A percentile compares a stretch with the other conserved stretches of the same genome.
Conservation (phyloP, 805 yeast species). For the Torulaspora microellipsoides region DNA sequence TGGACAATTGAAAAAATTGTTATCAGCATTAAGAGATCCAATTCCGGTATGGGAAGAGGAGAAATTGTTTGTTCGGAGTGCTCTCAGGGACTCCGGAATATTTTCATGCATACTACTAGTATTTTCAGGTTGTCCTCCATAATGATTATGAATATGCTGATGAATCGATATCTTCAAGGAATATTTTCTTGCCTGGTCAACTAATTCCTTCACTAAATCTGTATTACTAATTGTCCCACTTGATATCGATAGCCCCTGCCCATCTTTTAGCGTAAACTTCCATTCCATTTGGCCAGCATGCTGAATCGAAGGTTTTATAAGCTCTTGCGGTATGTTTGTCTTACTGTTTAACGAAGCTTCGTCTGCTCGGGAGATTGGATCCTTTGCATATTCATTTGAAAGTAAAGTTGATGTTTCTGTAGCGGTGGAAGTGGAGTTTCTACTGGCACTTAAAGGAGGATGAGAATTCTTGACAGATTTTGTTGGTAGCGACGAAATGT, state of each 20-base stretch:
- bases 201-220: conserved; percentile 51
- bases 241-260: conserved; percentile 42
- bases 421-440: neutral
- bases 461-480: neutral
- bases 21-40: neutral
- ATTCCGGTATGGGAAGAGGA: neutral
- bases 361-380: neutral
- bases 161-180: conserved; percentile 65
- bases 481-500: neutral
- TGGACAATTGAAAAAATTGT: conserved; percentile 7
- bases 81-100: conserved; percentile 1
- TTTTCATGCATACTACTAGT: conserved; percentile 3
- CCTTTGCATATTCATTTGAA: neutral
- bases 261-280: conserved; percentile 52
- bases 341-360: neutral
- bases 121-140: conserved; percentile 40
- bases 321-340: neutral
- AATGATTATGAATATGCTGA: conserved; percentile 82
- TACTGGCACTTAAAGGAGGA: neutral
- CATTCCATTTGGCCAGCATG: conserved; percentile 45
- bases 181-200: conserved; percentile 55
- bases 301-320: neutral
- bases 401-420: neutral
- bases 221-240: conserved; percentile 50
- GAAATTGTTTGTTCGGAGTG: neutral